phyloP scores from a whole-genome alignment of 2,329 filamentous ascomycete species.

The Colletotrichum echinochloae region DNA sequence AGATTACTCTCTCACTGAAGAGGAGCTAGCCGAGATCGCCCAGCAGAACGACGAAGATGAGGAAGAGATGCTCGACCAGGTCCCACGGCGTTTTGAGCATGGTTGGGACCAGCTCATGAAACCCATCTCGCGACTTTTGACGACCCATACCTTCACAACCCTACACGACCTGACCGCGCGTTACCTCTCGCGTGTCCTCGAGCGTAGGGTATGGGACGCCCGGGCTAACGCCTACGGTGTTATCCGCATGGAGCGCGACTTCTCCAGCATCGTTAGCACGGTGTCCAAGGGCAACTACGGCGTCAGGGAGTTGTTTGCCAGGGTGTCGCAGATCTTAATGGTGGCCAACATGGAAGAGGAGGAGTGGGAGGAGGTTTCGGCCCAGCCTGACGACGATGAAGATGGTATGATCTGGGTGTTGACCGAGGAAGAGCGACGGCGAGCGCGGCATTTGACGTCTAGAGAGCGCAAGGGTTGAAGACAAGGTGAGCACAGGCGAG shows the following conservation, averaged over 20 bases:
- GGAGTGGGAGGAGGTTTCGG: constrained; percentile 84
- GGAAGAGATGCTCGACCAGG: constrained; percentile 71
- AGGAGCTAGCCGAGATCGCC: constrained; percentile 69
- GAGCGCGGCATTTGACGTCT: constrained; percentile 73
- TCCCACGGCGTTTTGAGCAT: constrained; percentile 82
- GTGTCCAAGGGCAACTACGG: constrained; percentile 80
- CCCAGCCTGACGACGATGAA: constrained; percentile 55
- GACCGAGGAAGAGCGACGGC: constrained; percentile 77
- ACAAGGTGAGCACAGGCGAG: not conserved
- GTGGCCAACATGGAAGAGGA: constrained; percentile 96
- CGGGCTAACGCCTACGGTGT: constrained; percentile 85
- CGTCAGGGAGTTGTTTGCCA: constrained; percentile 80
- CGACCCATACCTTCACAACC: constrained; percentile 78
- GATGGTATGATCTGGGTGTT: constrained; percentile 79
- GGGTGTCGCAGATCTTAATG: constrained; percentile 83
- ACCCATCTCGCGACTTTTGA: constrained; percentile 87
- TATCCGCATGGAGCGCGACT: constrained; percentile 85
- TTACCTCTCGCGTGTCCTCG: constrained; percentile 82
- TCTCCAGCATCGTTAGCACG: constrained; percentile 78
- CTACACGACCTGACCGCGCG: constrained; percentile 79
- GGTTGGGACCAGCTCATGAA: constrained; percentile 89
- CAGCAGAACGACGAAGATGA: constrained; percentile 66
- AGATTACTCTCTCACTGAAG: constrained; percentile 80
- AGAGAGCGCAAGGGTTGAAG: constrained; percentile 30
- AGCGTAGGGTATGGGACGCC: constrained; percentile 88